Evolutionary conservation across 208 protist species (phyloP).

Genomic region (Trypanosoma avium): DNA sequence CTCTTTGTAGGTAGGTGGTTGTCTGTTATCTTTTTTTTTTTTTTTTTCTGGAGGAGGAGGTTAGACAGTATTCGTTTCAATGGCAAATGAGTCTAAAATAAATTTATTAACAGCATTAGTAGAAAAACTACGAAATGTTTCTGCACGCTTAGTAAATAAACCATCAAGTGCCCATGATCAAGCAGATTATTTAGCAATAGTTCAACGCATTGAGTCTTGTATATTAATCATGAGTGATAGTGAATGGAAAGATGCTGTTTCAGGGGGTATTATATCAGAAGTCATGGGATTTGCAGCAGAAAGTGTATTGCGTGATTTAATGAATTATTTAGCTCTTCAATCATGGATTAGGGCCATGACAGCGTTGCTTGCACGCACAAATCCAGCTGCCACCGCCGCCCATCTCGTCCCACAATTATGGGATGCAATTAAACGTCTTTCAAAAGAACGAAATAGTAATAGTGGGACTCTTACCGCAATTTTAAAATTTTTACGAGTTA

Average conservation of each 20-base stretch:
- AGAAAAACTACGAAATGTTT: not conserved
- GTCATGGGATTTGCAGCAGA: slow-evolving; percentile 40
- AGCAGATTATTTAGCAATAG: slow-evolving; percentile 5
- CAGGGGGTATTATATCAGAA: slow-evolving; percentile 21
- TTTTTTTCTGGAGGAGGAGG: not conserved
- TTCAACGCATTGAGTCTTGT: slow-evolving; percentile 14
- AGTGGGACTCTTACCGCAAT: slow-evolving; percentile 20
- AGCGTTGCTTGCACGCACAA: slow-evolving; percentile 15
- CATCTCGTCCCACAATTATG: slow-evolving; percentile 28
- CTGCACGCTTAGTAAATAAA: not conserved
- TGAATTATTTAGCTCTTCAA: slow-evolving; percentile 42
- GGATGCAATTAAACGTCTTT: slow-evolving; percentile 30
- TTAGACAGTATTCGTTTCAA: slow-evolving; percentile 4
- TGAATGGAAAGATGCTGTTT: slow-evolving; percentile 19
- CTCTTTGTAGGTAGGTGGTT: no score
- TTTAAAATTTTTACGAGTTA: slow-evolving; percentile 47
- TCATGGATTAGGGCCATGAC: slow-evolving; percentile 41
- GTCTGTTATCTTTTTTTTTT: slow-evolving; percentile 3
- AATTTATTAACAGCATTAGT: not conserved
- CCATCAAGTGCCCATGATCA: not conserved
- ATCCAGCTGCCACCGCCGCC: slow-evolving; percentile 16
- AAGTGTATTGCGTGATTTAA: slow-evolving; percentile 35
- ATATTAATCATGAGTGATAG: not conserved
- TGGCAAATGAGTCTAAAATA: not conserved
- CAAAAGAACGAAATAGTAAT: slow-evolving; percentile 16